phyloP scores from a whole-genome alignment of 306 rosid genomes.

The Dryas octopetala region DNA sequence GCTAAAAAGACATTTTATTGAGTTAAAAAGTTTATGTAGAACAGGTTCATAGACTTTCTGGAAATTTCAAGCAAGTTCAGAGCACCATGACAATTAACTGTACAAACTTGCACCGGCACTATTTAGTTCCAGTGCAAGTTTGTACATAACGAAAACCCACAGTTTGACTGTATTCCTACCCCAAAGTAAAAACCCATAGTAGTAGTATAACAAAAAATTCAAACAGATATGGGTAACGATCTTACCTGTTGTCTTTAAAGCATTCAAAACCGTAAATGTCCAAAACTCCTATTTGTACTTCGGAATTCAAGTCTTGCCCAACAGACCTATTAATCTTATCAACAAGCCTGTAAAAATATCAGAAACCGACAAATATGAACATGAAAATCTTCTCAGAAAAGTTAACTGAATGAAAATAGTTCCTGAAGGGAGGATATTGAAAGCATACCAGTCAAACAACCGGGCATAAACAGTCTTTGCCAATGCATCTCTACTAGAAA shows the following conservation, averaged over 20 bases:
- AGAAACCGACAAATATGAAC: slow-evolving; percentile 10
- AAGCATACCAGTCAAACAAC: slow-evolving; percentile 81
- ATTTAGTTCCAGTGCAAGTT: too few relatives aligned
- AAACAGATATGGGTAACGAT: background rate
- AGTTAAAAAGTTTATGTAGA: background rate
- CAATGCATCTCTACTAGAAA: slow-evolving; percentile 86
- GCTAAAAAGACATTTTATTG: background rate
- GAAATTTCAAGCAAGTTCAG: slow-evolving; percentile 10
- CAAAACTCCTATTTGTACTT: slow-evolving; percentile 80
- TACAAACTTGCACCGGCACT: background rate
- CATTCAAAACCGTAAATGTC: slow-evolving; percentile 99
- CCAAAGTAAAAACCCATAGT: background rate
- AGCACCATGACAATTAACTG: background rate
- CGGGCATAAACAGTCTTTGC: slow-evolving; percentile 94
- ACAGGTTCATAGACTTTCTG: background rate
- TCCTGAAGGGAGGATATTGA: slow-evolving; percentile 19
- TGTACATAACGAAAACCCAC: too few relatives aligned
- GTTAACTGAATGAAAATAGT: background rate
- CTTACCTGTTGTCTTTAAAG: slow-evolving; percentile 90
- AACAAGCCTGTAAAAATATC: slow-evolving; percentile 77
- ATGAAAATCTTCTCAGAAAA: slow-evolving; percentile 9
- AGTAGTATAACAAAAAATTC: background rate
- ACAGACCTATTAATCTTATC: slow-evolving; percentile 88
- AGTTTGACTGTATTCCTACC: background rate
- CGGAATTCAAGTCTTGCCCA: slow-evolving; percentile 85